Evolutionary conservation across 75 land plant genomes (phyloP), one percentile per base, ranked within the genome.

Genomic region (Sequoiadendron giganteum): DNA sequence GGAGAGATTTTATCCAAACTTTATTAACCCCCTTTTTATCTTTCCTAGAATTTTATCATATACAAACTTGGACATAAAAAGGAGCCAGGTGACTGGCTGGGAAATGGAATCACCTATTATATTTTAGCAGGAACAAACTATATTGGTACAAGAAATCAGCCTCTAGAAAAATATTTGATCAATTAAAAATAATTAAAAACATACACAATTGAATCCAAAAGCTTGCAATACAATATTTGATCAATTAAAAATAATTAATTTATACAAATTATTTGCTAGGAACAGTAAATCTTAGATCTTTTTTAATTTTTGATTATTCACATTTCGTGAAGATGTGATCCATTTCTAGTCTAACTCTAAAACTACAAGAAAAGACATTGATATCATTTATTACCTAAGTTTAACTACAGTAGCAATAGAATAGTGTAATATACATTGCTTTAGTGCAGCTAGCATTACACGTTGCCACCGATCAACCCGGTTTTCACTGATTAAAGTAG

Each of bases 391-490:
- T 81, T 43, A 43, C 39, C 43, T 21, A 81, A 81, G 30, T 43
- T 87, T n/a, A 39, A 80, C 28, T 76, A 28, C 32, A 25, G 42
- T 54, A 77, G 43, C 21, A 65, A 56, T 47, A 61, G 79, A 68
- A 45, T 13, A n/a, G 38, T 54, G 70, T 10, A 10, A 30, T 86
- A 81, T 88, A 96, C 97, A 96, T 94, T 97, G 99, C 91, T 96
- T 97, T 45, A 92, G 83, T 82, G 99, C 99, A 88, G 99, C 97
- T 81, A 95, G 84, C 77, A 90, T 89, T 32, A 97, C 94, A 58
- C 98, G 95, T 58, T 95, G 88, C 92, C 97, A 91, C 40, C 99
- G 92, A 39, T 95, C 95, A 76, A 89, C 90, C 42, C 98, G 91
- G 19, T 91, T 91, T 81, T 92, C 95, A 79, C 92, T 81, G 55